Base-by-base conservation (phyloP, 2,329 filamentous ascomycete genomes). In the Ceratocystis cacaofunesta region DNA sequence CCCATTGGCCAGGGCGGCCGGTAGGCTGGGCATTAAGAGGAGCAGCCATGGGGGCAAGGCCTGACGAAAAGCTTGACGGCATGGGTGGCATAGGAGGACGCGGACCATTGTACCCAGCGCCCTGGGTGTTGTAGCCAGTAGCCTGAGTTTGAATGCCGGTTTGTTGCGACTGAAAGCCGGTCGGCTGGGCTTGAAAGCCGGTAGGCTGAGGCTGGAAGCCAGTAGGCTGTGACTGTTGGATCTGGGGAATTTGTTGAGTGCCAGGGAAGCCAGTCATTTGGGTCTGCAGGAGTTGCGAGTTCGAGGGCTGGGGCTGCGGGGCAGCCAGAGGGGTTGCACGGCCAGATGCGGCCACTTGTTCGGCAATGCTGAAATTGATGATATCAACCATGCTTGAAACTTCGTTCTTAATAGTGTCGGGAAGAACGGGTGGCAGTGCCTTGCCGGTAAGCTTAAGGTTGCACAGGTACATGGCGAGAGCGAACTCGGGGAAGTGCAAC, bases 321-420 rank as follows among this genome's bases (percentile, higher is more conserved):
- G 79, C 77, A 15, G 82, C 79, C 2, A 76, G 71, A 46, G 78
- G 76, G n/a, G 81, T 75, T 32, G 78, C 76, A 19, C 81, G 75
- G 22, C 81, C 76, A 50, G 77, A 70, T 15, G 73, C 72, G 4
- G 77, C 78, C 48, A 78, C 78, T 32, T 92, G 87, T 69, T 99
- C 94, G 0, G 84, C 85, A 28, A 96, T 83, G 70, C 87, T 90
- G 74, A 99, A 99, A 67, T 91, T 96, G 73, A 99, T 99, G 66
- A 99, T 99, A 73, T 99, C 94, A 50, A 99, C 94, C 92, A 99
- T 97, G 76, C 94, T 96, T 2, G 92, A 97, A 19, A 99, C 94
- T 75, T 99, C 94, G 71, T 99, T 99, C 78, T 86, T 88, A 69
- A 99, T 86, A 67, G 85, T 87, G 41, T 96, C 91, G 0, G 94